Conservation (phyloP, 805 yeast genomes). For the Metschnikowia lachancei region DNA sequence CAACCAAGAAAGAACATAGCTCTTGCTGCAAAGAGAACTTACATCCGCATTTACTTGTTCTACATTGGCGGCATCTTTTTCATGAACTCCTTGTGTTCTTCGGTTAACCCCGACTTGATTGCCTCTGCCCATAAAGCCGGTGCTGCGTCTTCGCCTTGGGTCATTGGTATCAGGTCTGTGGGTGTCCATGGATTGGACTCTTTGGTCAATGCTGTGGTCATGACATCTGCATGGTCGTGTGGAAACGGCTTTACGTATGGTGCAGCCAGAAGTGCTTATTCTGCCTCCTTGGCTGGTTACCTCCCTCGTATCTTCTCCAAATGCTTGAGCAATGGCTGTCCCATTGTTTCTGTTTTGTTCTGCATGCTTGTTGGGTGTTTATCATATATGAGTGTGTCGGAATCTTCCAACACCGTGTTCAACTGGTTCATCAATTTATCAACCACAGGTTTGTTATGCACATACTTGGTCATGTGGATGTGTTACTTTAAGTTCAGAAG, state of each 20-base stretch:
- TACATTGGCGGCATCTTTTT: constrained; percentile 40
- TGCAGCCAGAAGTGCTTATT: constrained; percentile 38
- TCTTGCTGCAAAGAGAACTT: constrained; percentile 35
- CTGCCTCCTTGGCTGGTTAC: constrained; percentile 83
- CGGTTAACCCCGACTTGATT: constrained; percentile 31
- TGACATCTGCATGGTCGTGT: constrained; percentile 38
- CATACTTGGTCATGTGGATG: constrained; percentile 58
- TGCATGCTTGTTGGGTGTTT: constrained; percentile 37
- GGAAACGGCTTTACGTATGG: constrained; percentile 37
- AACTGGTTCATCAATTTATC: constrained; percentile 67
- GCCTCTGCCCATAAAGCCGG: constrained; percentile 35
- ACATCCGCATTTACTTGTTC: constrained; percentile 34
- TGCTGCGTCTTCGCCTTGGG: constrained; percentile 40
- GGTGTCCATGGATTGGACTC: constrained; percentile 37
- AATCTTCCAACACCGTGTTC: constrained; percentile 59
- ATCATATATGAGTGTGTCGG: constrained; percentile 42
- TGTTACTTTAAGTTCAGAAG: constrained; percentile 44
- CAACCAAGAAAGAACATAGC: constrained; percentile 39
- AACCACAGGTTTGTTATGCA: constrained; percentile 64
- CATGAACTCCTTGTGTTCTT: constrained; percentile 35
- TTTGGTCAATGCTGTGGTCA: constrained; percentile 33
- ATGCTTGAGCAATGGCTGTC: constrained; percentile 69
- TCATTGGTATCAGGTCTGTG: constrained; percentile 35
- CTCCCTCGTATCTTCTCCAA: constrained; percentile 65
- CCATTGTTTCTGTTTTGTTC: constrained; percentile 53